Conservation (phyloP, 2,329 filamentous ascomycete species). For the Madurella mycetomatis region DNA sequence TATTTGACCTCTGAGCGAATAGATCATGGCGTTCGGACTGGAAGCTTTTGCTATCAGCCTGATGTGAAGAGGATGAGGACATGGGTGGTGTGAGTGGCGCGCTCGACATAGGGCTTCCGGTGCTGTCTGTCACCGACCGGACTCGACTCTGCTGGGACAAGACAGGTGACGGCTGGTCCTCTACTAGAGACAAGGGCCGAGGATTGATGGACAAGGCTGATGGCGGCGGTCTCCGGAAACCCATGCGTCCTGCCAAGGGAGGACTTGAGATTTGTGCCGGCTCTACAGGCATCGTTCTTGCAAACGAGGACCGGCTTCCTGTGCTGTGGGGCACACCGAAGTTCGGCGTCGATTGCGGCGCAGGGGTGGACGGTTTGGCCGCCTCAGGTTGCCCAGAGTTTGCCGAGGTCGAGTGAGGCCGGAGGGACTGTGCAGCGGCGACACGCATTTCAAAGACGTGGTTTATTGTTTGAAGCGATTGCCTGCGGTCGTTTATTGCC, state of each 20-base stretch:
- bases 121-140: slow-evolving; percentile 8
- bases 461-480: slow-evolving; percentile 47
- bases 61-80: slow-evolving; percentile 19
- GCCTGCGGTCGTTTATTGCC: slow-evolving; percentile 47
- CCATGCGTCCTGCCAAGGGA: slow-evolving; percentile 11
- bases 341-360: slow-evolving; percentile 40
- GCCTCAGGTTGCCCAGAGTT: slow-evolving; percentile 17
- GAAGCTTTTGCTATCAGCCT: background rate
- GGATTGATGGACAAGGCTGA: slow-evolving; percentile 43
- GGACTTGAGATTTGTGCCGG: slow-evolving; percentile 7
- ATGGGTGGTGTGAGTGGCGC: slow-evolving; percentile 24
- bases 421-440: slow-evolving; percentile 25
- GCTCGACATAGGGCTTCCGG: slow-evolving; percentile 8
- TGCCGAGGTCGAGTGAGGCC: slow-evolving; percentile 28
- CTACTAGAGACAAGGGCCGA: slow-evolving; percentile 50
- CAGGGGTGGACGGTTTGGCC: slow-evolving; percentile 6
- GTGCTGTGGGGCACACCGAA: slow-evolving; percentile 50
- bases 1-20: background rate
- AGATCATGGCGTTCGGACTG: background rate
- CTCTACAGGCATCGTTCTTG: slow-evolving; percentile 24
- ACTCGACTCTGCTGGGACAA: slow-evolving; percentile 16
- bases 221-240: slow-evolving; percentile 38
- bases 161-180: slow-evolving; percentile 48
- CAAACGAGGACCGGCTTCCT: slow-evolving; percentile 42
- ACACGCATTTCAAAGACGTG: slow-evolving; percentile 40